Conservation (phyloP, 2,329 filamentous ascomycete genomes). For the Phaeosphaeria sp. region DNA sequence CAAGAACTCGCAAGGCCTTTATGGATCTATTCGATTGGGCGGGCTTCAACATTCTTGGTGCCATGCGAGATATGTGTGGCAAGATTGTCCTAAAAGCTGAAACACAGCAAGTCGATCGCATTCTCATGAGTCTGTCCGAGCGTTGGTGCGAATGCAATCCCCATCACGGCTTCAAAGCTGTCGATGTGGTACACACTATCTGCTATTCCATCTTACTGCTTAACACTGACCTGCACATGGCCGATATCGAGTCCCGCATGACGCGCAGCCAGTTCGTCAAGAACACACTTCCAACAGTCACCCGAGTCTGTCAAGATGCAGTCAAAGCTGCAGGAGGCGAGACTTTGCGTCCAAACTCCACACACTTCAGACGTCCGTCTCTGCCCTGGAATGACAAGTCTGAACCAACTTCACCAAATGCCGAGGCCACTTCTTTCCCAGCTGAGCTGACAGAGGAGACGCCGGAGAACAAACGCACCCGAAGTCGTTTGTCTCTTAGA, state of each 20-base stretch:
- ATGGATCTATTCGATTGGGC: conserved; percentile 92
- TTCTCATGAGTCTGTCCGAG: conserved; percentile 85
- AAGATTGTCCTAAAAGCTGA: conserved; percentile 86
- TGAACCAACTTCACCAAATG: conserved; percentile 42
- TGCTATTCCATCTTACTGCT: conserved; percentile 94
- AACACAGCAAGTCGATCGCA: conserved; percentile 95
- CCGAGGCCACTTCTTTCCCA: conserved; percentile 34
- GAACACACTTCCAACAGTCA: conserved; percentile 92
- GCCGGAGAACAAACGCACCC: conserved; percentile 43
- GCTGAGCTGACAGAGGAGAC: conserved; percentile 40
- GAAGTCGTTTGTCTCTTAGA: conserved; percentile 52
- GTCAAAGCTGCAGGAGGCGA: conserved; percentile 52
- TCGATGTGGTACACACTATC: conserved; percentile 93
- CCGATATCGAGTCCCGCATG: conserved; percentile 97
- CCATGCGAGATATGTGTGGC: conserved; percentile 80
- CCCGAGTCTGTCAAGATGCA: conserved; percentile 74
- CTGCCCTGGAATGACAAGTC: conserved; percentile 46
- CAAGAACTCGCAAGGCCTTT: conserved; percentile 72
- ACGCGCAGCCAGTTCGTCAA: conserved; percentile 92
- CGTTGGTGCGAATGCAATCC: conserved; percentile 95
- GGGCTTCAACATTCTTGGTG: conserved; percentile 77
- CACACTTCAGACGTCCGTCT: conserved; percentile 41
- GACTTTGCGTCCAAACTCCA: conserved; percentile 43
- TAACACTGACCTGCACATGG: conserved; percentile 94
- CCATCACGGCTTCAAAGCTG: conserved; percentile 88